Percentiles rank a stretch among this genome's conserved stretches.
These are phyloP conservation scores for Fusarium dlaminii DNA, from an alignment of 2,329 filamentous ascomycete species.

Conservation along the genomic window DNA sequence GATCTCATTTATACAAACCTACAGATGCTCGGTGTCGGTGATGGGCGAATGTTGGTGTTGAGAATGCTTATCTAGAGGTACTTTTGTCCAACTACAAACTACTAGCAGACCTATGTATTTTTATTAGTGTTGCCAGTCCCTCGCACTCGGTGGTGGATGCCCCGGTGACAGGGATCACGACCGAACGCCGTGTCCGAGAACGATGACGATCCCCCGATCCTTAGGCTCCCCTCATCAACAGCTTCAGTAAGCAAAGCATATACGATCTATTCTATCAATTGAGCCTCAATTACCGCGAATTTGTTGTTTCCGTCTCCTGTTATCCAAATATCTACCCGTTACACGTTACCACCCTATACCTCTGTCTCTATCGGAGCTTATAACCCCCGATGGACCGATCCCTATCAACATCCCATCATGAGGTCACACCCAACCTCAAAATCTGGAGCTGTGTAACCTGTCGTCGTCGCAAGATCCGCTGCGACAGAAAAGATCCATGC, in stretches of 20 bases:
- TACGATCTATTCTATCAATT: background rate
- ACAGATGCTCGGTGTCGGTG: constrained; percentile 10
- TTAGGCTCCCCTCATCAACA: background rate
- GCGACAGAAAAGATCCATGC: constrained; percentile 45
- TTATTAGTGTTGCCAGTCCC: constrained; percentile 8
- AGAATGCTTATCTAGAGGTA: background rate
- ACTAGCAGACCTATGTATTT: background rate
- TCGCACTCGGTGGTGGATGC: background rate
- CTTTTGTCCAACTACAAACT: fast-evolving
- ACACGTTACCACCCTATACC: background rate
- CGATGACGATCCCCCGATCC: constrained; percentile 30
- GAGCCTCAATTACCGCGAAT: background rate
- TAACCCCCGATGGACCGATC: constrained; percentile 35
- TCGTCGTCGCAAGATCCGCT: constrained; percentile 45
- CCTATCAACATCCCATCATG: constrained; percentile 2
- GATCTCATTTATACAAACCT: background rate
- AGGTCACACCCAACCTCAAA: constrained; percentile 25
- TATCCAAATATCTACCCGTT: background rate
- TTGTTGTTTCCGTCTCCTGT: background rate
- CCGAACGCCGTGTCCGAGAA: constrained; percentile 46
- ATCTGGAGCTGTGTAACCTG: constrained; percentile 48
- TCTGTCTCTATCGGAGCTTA: constrained; percentile 3
- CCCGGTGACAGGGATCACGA: constrained; percentile 28
- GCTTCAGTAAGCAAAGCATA: background rate
- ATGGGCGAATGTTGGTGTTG: background rate